Base-by-base conservation (phyloP, 2,329 filamentous ascomycete species). In the Trichoderma pleuroti region DNA sequence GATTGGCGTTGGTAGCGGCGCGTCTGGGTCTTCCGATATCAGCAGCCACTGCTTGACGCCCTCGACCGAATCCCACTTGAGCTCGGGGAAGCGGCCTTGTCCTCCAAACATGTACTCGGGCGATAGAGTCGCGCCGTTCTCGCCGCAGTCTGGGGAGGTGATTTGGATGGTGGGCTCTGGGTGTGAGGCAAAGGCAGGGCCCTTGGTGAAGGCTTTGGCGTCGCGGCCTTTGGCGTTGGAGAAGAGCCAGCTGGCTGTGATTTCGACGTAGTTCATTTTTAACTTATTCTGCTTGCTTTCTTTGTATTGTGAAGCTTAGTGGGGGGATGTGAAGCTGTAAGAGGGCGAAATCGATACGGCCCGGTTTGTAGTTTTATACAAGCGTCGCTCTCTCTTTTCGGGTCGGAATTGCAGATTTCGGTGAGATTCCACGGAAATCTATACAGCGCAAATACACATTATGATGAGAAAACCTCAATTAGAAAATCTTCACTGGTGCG, bases 1-100 rank as follows among this genome's bases (percentile, higher is more conserved):
- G n/a, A 83, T 79, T 7, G 84, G 81, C 11, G 78, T 82, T 8
- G 82, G 80, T 34, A 85, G 63, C 21, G 83, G 83, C 18, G 81
- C 82, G 74, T 86, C 84, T 2, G 83, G 83, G 67, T 87, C 83
- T 71, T 86, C 84, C 49, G 76, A 77, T 16, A 86, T 75, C 18
- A 87, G 74, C 21, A 86, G 71, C 79, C 84, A 87, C 74, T 87
- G 79, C 67, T 79, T 79, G 12, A 84, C 78, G 24, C 76, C 76
- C 5, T 76, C 73, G 4, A 79, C 76, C 11, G 75, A 74, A 7
- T 80, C 76, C 84, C 83, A 86, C 49, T 73, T 74, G 28, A 86
- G 70, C 7, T 77, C 77, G 0, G 85, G 84, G 46, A 85, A 80
- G 21, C 74, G 78, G 4, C 80, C 82, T 10, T 73, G 36, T 7